Percentiles rank a stretch among this genome's conserved stretches.
phyloP scores from a whole-genome alignment of 225 moss, liverwort and hornwort species.

The Bryoerythrophyllum caledonicum region DNA sequence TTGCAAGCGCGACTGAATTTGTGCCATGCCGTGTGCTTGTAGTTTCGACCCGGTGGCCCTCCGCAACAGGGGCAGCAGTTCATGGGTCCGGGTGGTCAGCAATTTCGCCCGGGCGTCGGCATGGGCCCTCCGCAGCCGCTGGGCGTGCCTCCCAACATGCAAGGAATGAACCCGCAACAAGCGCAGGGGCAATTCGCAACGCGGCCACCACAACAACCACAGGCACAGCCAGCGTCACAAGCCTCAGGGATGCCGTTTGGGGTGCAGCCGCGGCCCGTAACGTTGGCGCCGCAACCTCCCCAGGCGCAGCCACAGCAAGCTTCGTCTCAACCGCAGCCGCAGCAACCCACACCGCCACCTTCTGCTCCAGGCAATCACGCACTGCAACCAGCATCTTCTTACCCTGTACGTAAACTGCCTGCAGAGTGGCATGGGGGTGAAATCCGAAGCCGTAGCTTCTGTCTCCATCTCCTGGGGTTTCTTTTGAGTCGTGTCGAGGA shows the following conservation, averaged over 20 bases:
- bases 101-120: slow-evolving; percentile 82
- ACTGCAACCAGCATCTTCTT: slow-evolving; percentile 92
- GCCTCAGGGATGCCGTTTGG: slow-evolving; percentile 77
- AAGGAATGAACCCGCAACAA: slow-evolving; percentile 74
- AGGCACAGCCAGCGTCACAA: slow-evolving; percentile 73
- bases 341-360: slow-evolving; percentile 61
- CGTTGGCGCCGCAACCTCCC: slow-evolving; percentile 62
- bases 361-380: slow-evolving; percentile 76
- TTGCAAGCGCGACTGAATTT: neutral
- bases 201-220: slow-evolving; percentile 71
- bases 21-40: neutral
- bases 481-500: neutral
- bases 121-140: slow-evolving; percentile 83
- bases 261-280: slow-evolving; percentile 73
- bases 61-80: slow-evolving; percentile 92
- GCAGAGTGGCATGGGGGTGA: slow-evolving; percentile 22
- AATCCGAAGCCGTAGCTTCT: slow-evolving; percentile 19
- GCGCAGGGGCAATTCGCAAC: slow-evolving; percentile 60
- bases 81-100: slow-evolving; percentile 80
- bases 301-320: slow-evolving; percentile 74
- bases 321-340: slow-evolving; percentile 50
- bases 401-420: slow-evolving; percentile 66
- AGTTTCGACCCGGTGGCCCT: slow-evolving; percentile 92
- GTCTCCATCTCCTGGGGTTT: slow-evolving; percentile 12
- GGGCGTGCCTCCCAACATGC: slow-evolving; percentile 82